Conservation (phyloP, 2,329 filamentous ascomycete species). For the Beauveria medogensis region DNA sequence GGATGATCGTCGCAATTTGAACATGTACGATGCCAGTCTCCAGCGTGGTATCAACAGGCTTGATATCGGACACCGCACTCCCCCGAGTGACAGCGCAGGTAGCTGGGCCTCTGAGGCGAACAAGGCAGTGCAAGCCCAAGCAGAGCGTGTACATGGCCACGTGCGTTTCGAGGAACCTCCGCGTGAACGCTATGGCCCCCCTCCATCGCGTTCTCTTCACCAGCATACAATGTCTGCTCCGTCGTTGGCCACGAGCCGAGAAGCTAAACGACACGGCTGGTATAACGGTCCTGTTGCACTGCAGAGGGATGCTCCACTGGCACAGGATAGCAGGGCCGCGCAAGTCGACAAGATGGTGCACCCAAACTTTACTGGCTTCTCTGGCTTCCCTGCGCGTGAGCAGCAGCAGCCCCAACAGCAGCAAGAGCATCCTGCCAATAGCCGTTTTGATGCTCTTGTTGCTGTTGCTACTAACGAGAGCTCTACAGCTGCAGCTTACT, state of each 20-base stretch:
- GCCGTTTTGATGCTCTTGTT: constrained; percentile 33
- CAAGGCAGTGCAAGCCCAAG: constrained; percentile 46
- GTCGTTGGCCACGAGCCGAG: constrained; percentile 45
- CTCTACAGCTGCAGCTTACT: constrained; percentile 34
- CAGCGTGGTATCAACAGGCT: constrained; percentile 59
- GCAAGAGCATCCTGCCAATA: constrained; percentile 11
- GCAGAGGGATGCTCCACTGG: constrained; percentile 27
- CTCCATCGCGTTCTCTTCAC: constrained; percentile 31
- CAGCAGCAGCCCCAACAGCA: constrained; percentile 17
- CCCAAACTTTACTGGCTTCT: constrained; percentile 45
- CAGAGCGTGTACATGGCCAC: constrained; percentile 39
- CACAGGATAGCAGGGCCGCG: constrained; percentile 27
- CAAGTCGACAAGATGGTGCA: constrained; percentile 51
- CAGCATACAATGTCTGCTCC: constrained; percentile 56
- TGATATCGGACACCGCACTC: constrained; percentile 49
- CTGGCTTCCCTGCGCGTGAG: constrained; percentile 39
- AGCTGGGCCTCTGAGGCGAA: constrained; percentile 51
- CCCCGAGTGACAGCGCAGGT: constrained; percentile 43
- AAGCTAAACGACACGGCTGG: constrained; percentile 62
- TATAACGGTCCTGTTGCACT: constrained; percentile 49
- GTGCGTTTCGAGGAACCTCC: constrained; percentile 47
- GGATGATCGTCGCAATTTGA: constrained; percentile 43
- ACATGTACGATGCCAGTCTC: constrained; percentile 57
- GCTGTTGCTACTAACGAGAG: constrained; percentile 38
- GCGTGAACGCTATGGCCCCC: constrained; percentile 23